These are phyloP conservation scores for Hibiscus mutabilis DNA, from an alignment of 345 rosid genomes.

Conservation along the genomic window DNA sequence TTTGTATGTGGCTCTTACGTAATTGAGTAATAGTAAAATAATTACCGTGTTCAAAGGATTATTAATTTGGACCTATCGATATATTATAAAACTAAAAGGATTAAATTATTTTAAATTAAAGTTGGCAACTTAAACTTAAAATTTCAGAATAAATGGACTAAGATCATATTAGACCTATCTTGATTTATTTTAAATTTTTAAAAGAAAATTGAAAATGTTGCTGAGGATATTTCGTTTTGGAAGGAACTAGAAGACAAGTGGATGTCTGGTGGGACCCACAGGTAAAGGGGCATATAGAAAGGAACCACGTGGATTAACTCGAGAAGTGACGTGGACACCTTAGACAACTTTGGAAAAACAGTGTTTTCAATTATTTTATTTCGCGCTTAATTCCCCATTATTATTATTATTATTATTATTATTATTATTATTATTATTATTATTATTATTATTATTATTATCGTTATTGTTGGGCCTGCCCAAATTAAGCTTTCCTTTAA, in stretches of 20 bases:
- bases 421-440: too few species aligned
- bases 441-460: too few species aligned
- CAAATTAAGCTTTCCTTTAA: too few species aligned
- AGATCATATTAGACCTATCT: background rate
- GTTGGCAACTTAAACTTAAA: background rate
- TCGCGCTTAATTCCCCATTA: background rate
- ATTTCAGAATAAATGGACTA: background rate
- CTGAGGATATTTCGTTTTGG: constrained; percentile 3
- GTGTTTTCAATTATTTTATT: too few species aligned
- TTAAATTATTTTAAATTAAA: background rate
- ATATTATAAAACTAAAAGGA: background rate
- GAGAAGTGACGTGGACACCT: background rate
- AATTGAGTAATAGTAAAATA: too few species aligned
- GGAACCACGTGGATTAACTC: background rate
- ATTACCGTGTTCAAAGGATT: background rate
- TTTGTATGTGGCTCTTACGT: too few species aligned
- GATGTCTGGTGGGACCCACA: background rate
- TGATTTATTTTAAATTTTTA: background rate
- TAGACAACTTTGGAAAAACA: background rate
- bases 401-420: background rate
- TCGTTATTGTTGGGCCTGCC: background rate
- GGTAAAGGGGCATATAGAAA: background rate
- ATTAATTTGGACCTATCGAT: background rate
- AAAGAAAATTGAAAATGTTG: background rate
- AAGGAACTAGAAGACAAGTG: constrained; percentile 1